Percentiles rank a stretch among this genome's conserved stretches.
These are phyloP conservation scores for Colletotrichum kahawae DNA, from an alignment of 2,329 filamentous ascomycete genomes.

Conservation along the genomic window DNA sequence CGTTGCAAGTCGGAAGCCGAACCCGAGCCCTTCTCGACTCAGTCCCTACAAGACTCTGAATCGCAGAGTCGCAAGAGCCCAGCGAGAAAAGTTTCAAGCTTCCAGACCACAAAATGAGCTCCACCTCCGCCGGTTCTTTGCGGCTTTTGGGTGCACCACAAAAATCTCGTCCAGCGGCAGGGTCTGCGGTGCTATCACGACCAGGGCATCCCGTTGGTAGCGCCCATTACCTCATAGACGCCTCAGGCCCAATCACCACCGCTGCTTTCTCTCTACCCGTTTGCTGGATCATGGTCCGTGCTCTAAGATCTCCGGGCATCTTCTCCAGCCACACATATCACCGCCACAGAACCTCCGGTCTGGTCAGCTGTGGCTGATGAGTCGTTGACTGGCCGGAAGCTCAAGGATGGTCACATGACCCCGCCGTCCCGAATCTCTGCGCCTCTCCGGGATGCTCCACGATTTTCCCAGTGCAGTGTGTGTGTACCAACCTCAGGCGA, in stretches of 20 bases:
- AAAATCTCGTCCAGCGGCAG: neutral
- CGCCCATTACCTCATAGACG: constrained; percentile 12
- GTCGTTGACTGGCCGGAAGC: neutral
- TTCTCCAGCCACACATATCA: neutral
- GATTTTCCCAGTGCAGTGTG: constrained; percentile 14
- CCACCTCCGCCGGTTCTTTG: constrained; percentile 16
- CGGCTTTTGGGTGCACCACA: constrained; percentile 7
- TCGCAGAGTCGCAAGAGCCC: neutral
- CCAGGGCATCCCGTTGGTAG: constrained; percentile 1
- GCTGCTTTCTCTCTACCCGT: neutral
- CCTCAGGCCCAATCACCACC: neutral
- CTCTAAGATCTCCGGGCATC: neutral
- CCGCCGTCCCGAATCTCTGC: constrained; percentile 18
- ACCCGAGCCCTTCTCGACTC: neutral
- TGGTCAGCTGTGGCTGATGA: neutral
- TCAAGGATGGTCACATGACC: constrained; percentile 18
- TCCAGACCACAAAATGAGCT: constrained; percentile 1
- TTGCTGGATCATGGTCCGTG: neutral
- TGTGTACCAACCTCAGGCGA: constrained; percentile 16
- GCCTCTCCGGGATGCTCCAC: constrained; percentile 21
- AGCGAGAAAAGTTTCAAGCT: constrained; percentile 5
- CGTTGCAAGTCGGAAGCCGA: neutral
- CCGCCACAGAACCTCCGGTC: neutral
- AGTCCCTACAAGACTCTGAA: neutral
- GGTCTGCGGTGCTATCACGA: neutral